phyloP scores from a whole-genome alignment of 257 asterid genomes.

The Lycium barbarum region DNA sequence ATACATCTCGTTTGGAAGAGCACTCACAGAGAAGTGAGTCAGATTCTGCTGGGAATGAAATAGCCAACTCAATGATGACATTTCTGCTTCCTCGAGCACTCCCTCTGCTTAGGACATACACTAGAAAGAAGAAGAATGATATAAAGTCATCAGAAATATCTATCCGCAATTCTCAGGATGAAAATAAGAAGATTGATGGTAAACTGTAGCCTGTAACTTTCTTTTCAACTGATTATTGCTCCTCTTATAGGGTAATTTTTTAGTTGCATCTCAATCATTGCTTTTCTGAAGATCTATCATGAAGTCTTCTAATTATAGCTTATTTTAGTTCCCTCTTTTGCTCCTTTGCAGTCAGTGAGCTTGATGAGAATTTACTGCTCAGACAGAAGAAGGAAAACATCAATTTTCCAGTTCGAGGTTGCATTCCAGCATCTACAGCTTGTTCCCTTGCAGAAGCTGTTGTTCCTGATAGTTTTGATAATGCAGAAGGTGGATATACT shows the following conservation, averaged over 20 bases:
- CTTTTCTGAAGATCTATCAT: background rate
- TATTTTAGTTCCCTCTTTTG: constrained; percentile 17
- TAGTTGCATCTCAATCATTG: background rate
- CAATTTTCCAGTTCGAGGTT: constrained; percentile 33
- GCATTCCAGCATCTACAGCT: constrained; percentile 46
- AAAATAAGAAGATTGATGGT: constrained; percentile 55
- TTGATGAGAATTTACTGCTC: constrained; percentile 41
- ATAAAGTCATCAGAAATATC: constrained; percentile 39
- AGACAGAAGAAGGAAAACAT: constrained; percentile 41
- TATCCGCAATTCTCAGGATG: constrained; percentile 42
- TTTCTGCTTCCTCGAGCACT: constrained; percentile 85
- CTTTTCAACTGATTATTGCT: constrained; percentile 30
- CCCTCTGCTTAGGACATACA: constrained; percentile 79
- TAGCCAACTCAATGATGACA: constrained; percentile 77
- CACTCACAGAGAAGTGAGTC: constrained; percentile 58
- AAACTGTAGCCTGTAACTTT: constrained; percentile 39
- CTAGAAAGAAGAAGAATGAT: constrained; percentile 69
- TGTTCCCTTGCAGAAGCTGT: constrained; percentile 45
- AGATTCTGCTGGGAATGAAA: constrained; percentile 64
- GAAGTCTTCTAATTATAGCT: constrained; percentile 8
- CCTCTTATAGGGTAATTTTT: background rate
- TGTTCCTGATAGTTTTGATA: constrained; percentile 79
- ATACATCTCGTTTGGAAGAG: constrained; percentile 42
- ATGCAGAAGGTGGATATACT: constrained; percentile 42
- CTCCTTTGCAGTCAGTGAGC: constrained; percentile 48